These are phyloP conservation scores for Amphibolis antarctica DNA, from an alignment of 106 monocot species.

Conservation along the genomic window DNA sequence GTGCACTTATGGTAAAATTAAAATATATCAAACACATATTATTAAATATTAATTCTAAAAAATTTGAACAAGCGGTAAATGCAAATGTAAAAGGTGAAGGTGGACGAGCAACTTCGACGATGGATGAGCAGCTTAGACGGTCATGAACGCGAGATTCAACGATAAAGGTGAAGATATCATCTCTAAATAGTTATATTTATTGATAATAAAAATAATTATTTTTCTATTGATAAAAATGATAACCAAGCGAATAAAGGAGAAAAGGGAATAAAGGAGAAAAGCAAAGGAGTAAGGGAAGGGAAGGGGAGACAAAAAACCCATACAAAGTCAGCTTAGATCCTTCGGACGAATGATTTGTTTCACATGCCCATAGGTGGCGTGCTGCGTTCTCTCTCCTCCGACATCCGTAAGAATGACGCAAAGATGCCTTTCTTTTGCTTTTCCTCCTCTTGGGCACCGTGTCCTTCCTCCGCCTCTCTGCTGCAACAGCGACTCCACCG, in stretches of 20 bases:
- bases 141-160: no score
- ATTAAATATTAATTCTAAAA: no score
- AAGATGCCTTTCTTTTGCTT: not conserved
- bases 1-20: no score
- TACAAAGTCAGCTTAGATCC: conserved; percentile 11
- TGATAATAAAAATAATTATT: no score
- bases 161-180: no score
- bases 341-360: conserved; percentile 4
- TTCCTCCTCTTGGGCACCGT: not conserved
- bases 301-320: not conserved
- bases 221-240: no score
- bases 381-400: not conserved
- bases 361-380: not conserved
- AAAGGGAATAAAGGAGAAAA: not conserved
- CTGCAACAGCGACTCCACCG: not conserved
- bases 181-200: no score
- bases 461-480: not conserved
- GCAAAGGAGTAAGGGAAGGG: not conserved
- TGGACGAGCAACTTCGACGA: no score
- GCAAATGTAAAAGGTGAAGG: no score
- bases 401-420: not conserved
- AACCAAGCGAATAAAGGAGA: not conserved
- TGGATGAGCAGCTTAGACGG: no score
- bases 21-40: no score
- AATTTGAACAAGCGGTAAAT: no score